phyloP scores from a whole-genome alignment of 106 monocot species.

The Dendrobium chrysotoxum region DNA sequence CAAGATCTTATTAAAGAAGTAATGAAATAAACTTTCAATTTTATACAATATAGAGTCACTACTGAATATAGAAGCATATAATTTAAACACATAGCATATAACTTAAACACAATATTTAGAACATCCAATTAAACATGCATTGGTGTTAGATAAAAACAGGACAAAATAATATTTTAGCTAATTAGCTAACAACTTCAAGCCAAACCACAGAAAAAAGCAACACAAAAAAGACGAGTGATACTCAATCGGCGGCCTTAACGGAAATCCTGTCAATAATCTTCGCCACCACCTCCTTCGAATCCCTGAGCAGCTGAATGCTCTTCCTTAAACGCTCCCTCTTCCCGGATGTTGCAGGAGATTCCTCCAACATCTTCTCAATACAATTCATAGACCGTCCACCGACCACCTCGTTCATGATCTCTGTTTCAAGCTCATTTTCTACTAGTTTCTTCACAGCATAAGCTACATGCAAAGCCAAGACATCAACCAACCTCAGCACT shows the following conservation, averaged over 20 bases:
- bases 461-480: conserved; percentile 19
- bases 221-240: too few relatives aligned
- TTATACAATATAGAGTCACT: too few relatives aligned
- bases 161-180: too few relatives aligned
- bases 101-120: too few relatives aligned
- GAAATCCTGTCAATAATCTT: conserved; percentile 38
- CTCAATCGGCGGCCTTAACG: not conserved
- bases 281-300: conserved; percentile 40
- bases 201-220: too few relatives aligned
- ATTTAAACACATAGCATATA: too few relatives aligned
- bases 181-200: too few relatives aligned
- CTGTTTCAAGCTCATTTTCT: conserved; percentile 33
- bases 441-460: conserved; percentile 25
- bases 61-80: too few relatives aligned
- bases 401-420: conserved; percentile 25
- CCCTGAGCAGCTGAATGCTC: conserved; percentile 39
- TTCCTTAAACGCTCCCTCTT: conserved; percentile 56
- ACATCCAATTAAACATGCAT: too few relatives aligned
- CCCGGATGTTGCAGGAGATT: conserved; percentile 21
- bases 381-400: conserved; percentile 1
- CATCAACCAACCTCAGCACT: conserved; percentile 34
- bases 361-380: conserved; percentile 45
- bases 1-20: too few relatives aligned
- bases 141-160: too few relatives aligned
- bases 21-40: too few relatives aligned